Conservation (phyloP, 495 filamentous ascomycete genomes). For the Talaromyces liani region DNA sequence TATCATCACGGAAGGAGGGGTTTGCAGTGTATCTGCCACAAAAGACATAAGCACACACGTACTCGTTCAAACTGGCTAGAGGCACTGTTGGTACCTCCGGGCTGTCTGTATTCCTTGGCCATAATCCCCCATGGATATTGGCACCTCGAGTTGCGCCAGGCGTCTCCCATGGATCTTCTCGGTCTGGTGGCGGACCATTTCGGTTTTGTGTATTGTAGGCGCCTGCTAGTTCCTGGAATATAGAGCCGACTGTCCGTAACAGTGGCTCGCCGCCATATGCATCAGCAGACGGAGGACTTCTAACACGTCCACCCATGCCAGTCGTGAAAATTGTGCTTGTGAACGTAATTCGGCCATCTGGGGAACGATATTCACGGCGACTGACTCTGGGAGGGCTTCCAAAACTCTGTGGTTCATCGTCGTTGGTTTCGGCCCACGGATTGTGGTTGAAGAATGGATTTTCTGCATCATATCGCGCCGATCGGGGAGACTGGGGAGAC, state of each 20-base stretch:
- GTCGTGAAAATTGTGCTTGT: constrained; percentile 26
- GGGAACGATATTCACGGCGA: constrained; percentile 39
- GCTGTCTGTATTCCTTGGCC: constrained; percentile 25
- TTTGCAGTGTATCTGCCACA: neutral
- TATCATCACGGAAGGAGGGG: neutral
- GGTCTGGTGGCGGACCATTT: neutral
- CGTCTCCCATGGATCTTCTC: constrained; percentile 7
- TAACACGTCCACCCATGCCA: constrained; percentile 17
- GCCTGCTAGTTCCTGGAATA: constrained; percentile 24
- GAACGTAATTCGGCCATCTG: constrained; percentile 34
- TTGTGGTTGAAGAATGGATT: constrained; percentile 30
- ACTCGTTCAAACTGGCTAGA: constrained; percentile 27
- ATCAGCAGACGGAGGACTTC: neutral
- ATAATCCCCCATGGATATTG: constrained; percentile 14
- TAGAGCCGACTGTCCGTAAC: constrained; percentile 23
- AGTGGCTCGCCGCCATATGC: constrained; percentile 14
- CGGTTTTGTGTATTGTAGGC: constrained; percentile 15
- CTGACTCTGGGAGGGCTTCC: constrained; percentile 42
- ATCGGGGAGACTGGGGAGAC: neutral
- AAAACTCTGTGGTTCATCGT: constrained; percentile 37
- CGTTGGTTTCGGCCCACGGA: constrained; percentile 30
- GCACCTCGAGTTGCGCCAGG: constrained; percentile 1
- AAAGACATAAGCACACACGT: constrained; percentile 14
- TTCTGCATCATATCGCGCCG: neutral
- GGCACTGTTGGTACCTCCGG: constrained; percentile 23